Conservation (phyloP, 164 flowering plant genomes). For the Nelumbo lutea region DNA sequence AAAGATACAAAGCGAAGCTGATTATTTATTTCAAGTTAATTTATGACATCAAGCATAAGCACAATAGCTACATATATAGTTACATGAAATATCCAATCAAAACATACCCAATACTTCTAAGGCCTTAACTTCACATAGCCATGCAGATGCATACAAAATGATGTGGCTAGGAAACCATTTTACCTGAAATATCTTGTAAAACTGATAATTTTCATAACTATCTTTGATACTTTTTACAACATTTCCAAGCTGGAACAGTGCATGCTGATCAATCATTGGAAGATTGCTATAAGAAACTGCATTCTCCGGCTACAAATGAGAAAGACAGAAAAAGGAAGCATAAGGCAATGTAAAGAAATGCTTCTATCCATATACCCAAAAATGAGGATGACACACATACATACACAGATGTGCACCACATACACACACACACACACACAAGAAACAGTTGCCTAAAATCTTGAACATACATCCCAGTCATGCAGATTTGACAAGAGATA, state of each 20-base stretch:
- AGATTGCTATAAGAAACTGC: constrained; percentile 59
- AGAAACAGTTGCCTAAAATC: constrained; percentile 1
- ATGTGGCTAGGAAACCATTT: constrained; percentile 1
- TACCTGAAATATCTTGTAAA: constrained; percentile 95
- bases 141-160: not conserved
- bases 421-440: not conserved
- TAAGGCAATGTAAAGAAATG: no score
- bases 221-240: constrained; percentile 68
- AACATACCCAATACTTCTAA: not conserved
- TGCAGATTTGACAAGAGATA: constrained; percentile 87
- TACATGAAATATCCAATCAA: not conserved
- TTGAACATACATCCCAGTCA: constrained; percentile 81
- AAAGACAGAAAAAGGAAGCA: constrained; percentile 1
- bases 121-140: not conserved
- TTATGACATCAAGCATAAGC: no score
- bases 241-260: constrained; percentile 83
- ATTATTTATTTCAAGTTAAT: no score
- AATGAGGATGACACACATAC: not conserved
- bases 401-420: not conserved
- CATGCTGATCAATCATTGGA: constrained; percentile 79
- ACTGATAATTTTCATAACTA: constrained; percentile 80
- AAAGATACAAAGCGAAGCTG: no score
- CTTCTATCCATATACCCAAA: not conserved
- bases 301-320: constrained; percentile 49
- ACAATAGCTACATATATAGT: no score